Evolutionary conservation across 202 grass and related monocot species (phyloP).

Genomic region (Carex sylvatica): DNA sequence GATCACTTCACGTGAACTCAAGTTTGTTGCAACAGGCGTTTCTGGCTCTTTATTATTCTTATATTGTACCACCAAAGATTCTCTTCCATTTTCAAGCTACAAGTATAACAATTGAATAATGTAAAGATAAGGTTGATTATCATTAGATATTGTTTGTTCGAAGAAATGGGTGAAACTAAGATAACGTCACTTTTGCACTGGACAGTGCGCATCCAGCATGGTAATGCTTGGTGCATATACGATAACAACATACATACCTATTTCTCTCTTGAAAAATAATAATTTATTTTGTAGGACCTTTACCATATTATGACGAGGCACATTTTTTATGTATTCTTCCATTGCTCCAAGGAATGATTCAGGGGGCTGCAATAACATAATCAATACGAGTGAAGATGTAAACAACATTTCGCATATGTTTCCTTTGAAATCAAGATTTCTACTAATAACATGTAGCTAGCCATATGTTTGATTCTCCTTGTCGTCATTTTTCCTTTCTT

Average conservation of each 20-base stretch:
- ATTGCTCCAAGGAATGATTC: slow-evolving; percentile 36
- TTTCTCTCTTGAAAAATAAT: background rate
- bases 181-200: background rate
- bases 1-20: background rate
- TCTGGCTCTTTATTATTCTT: slow-evolving; percentile 19
- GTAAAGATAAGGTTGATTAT: background rate
- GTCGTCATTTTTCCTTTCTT: background rate
- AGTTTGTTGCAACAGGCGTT: background rate
- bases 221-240: background rate
- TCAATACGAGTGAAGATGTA: background rate
- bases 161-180: background rate
- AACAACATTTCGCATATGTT: background rate
- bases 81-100: slow-evolving; percentile 21
- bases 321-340: slow-evolving; percentile 46
- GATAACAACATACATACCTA: slow-evolving; percentile 5
- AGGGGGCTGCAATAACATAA: slow-evolving; percentile 33
- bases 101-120: background rate
- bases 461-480: background rate
- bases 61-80: slow-evolving; percentile 22
- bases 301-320: slow-evolving; percentile 33
- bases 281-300: background rate
- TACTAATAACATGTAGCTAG: background rate
- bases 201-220: background rate
- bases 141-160: background rate
- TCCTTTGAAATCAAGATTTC: background rate